Evolutionary conservation across 1,139 yeast genomes (phyloP), one percentile per base, ranked within the genome.

Genomic region (Geotrichum siamense): DNA sequence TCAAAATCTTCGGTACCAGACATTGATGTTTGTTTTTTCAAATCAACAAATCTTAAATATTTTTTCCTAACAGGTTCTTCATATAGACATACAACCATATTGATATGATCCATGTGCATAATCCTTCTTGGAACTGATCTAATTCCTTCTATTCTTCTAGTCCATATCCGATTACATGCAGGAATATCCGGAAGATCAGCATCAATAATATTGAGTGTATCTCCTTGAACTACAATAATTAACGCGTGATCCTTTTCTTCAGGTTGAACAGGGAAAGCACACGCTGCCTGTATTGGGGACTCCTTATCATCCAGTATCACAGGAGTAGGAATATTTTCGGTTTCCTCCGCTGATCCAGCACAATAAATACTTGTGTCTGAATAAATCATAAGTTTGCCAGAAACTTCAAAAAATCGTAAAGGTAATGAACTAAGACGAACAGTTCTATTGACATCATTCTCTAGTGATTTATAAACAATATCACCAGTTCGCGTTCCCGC

Each of bases 1-100:
- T 43, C 43, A 25, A 34, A 43, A 29, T 39, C 32, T 19, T 39
- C 47, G 15, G 40, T 33, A 2, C 40, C 43, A 10, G 47, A 38
- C 5, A 34, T 32, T 4, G 40, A 38, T 13, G 30, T 25, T 19
- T 38, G 29, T 23, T 33, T 32, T n/a, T 27, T 23, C 8, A 35
- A 26, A 22, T 43, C 43, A 15, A 28, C 32, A 35, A 43, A 43
- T 13, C 47, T 29, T 8, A 26, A 30, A 10, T 27, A 27, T 15
- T 36, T 28, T 8, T 29, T 39, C 19, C 39, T 43, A 36, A 37
- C 33, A 9, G 43, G 30, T 27, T 29, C 23, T n/a, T 38, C 40
- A 35, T 38, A 28, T 27, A 43, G 13, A 9, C 34, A 33, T 8
- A 38, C 47, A 28, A 43, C 25, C 47, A 43, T 39, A 8, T 27